Base-by-base conservation (phyloP, 2,329 filamentous ascomycete genomes). In the Lecanicillium sp. region DNA sequence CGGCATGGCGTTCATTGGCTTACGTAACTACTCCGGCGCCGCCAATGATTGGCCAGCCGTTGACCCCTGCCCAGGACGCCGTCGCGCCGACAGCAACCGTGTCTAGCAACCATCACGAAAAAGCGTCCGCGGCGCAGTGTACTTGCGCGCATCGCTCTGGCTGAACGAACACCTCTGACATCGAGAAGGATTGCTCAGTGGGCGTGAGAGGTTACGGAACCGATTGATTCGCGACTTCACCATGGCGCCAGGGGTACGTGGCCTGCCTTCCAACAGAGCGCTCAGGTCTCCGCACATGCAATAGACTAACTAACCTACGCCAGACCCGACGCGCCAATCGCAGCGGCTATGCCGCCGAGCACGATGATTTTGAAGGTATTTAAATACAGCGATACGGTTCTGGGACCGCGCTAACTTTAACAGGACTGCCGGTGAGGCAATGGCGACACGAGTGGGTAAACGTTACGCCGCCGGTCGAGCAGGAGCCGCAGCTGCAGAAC, bases 371-470 rank as follows among this genome's bases (percentile, higher is more conserved):
- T 40, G 75, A 79, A 61, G 74, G 69, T 72, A 56, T 42, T 50
- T 40, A 27, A 29, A 17, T 15, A 22, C n/a, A 11, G 36, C 29
- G 9, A n/a, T 4, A 14, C 9, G 12, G 17, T 36, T 13, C 2
- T 11, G 5, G 3, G 4, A 28, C 33, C 12, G 4, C 12, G 13
- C 41, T 43, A 12, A 43, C 31, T 11, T 13, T 31, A 11, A 68
- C 76, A 71, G 87, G 88, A 43, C 73, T 96, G 10, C 90, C 90
- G 13, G 84, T 96, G 42, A 83, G 88, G 54, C 87, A 94, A 74
- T 97, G 88, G 84, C 80, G 85, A 40, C 79, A 84, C 46, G 79
- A 84, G 42, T 69, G 68, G 62, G 73, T 87, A 41, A 81, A 66
- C 30, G 66, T 90, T 54, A 79, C 78, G 48, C 81, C 86, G 37